Conservation (phyloP, 495 filamentous ascomycete genomes). For the Penicillium taxi region DNA sequence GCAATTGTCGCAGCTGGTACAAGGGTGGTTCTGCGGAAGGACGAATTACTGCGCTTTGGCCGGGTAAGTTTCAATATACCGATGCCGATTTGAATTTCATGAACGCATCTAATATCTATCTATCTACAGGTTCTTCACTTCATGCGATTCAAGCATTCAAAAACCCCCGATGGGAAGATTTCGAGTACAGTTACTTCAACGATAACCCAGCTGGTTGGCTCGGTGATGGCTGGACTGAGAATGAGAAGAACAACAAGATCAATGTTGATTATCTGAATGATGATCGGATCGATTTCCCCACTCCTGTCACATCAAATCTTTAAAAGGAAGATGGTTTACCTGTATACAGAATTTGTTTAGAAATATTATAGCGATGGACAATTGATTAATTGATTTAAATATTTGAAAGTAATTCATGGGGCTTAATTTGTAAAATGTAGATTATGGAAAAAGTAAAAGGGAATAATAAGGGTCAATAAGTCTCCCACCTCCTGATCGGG, state of each 20-base stretch:
- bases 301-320: slow-evolving; percentile 1
- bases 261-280: slow-evolving; percentile 35
- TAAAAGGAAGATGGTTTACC: neutral
- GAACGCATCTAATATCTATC: slow-evolving; percentile 1
- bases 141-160: slow-evolving; percentile 30
- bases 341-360: no score
- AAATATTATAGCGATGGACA: no score
- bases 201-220: slow-evolving; percentile 33
- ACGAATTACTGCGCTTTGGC: slow-evolving; percentile 34
- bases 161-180: slow-evolving; percentile 37
- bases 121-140: slow-evolving; percentile 28
- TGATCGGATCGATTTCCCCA: slow-evolving; percentile 33
- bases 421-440: no score
- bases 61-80: slow-evolving; percentile 25
- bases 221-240: slow-evolving; percentile 37
- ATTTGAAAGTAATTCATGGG: no score
- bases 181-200: slow-evolving; percentile 32
- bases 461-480: no score
- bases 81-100: neutral
- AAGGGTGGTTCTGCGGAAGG: slow-evolving; percentile 35
- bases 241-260: slow-evolving; percentile 28
- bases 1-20: slow-evolving; percentile 49
- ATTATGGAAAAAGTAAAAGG: no score
- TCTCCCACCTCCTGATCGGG: no score
- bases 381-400: no score